Conservation (phyloP, 768 basidiomycete genomes). For the Scleroderma bovista region DNA sequence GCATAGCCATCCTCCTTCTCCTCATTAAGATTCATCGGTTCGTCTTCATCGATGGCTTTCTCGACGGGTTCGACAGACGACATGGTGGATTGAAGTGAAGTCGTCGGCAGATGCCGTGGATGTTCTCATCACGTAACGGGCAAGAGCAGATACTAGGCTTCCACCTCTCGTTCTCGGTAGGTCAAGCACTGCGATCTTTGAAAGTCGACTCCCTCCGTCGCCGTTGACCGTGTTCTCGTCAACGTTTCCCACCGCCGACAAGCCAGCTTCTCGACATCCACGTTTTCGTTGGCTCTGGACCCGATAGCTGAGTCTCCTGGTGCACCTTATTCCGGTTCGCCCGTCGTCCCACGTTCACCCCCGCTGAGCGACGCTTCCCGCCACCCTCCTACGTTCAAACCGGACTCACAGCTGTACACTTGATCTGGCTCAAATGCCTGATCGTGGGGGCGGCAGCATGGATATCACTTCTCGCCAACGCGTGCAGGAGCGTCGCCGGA, state of each 20-base stretch:
- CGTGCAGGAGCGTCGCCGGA: conserved; percentile 21
- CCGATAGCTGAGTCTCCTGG: conserved; percentile 35
- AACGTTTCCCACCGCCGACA: too few relatives aligned
- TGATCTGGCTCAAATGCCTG: conserved; percentile 23
- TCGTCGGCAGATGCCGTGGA: too few relatives aligned
- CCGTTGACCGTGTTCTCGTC: too few relatives aligned
- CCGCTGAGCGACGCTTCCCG: conserved; percentile 24
- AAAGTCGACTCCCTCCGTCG: too few relatives aligned
- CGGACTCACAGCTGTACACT: conserved; percentile 33
- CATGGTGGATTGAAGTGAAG: conserved; percentile 39
- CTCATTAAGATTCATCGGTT: conserved; percentile 54
- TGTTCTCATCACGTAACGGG: too few relatives aligned
- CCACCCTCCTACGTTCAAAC: conserved; percentile 12
- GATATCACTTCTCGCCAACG: conserved; percentile 50
- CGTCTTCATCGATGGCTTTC: conserved; percentile 40
- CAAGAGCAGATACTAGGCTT: too few relatives aligned
- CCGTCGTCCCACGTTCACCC: conserved; percentile 25
- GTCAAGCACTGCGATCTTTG: too few relatives aligned
- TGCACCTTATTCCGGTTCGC: conserved; percentile 32
- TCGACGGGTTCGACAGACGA: conserved; percentile 35
- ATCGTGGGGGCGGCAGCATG: conserved; percentile 73
- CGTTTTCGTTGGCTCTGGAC: conserved; percentile 44
- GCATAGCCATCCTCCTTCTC: conserved; percentile 56
- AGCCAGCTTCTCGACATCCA: conserved; percentile 37
- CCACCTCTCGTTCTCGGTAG: too few relatives aligned